Evolutionary conservation across 2,329 filamentous ascomycete species (phyloP).

Genomic region (Aspergillus aculeatinus): DNA sequence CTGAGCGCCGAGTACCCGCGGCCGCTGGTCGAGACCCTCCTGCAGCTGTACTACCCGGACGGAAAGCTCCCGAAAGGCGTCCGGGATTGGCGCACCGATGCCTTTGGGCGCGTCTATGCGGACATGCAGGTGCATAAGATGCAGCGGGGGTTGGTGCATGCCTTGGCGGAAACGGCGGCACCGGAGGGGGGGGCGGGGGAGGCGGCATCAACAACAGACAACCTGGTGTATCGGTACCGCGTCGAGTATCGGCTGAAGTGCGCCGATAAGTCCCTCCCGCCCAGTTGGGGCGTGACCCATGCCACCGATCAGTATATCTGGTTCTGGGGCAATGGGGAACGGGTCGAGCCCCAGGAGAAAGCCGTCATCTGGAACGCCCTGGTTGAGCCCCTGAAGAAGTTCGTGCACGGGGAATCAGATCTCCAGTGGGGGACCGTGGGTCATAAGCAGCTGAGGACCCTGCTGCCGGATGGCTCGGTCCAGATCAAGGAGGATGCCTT

Average conservation of each 20-base stretch:
- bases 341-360: slow-evolving; percentile 48
- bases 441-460: slow-evolving; percentile 42
- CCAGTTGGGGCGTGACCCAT: slow-evolving; percentile 56
- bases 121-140: slow-evolving; percentile 57
- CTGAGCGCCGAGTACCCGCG: slow-evolving; percentile 55
- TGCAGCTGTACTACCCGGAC: slow-evolving; percentile 46
- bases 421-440: slow-evolving; percentile 27
- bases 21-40: slow-evolving; percentile 44
- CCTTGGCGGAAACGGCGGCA: slow-evolving; percentile 43
- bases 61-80: slow-evolving; percentile 40
- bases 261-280: slow-evolving; percentile 44
- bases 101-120: slow-evolving; percentile 57
- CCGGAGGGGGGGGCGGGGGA: slow-evolving; percentile 21
- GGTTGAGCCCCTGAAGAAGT: slow-evolving; percentile 30
- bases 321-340: slow-evolving; percentile 54
- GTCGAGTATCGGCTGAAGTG: slow-evolving; percentile 55
- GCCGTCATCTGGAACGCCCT: slow-evolving; percentile 33
- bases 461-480: slow-evolving; percentile 48
- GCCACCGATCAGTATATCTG: slow-evolving; percentile 55
- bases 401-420: slow-evolving; percentile 25
- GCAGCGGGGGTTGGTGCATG: slow-evolving; percentile 52
- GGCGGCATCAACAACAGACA: neutral
- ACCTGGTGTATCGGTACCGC: slow-evolving; percentile 53
- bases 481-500: slow-evolving; percentile 48
- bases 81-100: slow-evolving; percentile 48